Percentiles rank a stretch among this genome's conserved stretches.
phyloP scores from a whole-genome alignment of 306 rosid genomes.

The Ochetophila trinervis region DNA sequence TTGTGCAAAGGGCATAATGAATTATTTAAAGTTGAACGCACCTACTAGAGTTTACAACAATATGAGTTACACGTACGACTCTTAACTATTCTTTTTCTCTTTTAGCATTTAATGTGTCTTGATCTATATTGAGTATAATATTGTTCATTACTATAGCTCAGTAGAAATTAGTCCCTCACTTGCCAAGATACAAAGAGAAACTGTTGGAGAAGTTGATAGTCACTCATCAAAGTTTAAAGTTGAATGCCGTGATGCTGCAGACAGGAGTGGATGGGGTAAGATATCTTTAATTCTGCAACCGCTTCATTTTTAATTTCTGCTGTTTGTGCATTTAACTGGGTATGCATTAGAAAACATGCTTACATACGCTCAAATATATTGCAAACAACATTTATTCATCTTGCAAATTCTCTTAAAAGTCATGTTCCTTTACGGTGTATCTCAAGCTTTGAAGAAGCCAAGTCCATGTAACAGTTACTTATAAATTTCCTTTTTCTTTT shows the following conservation, averaged over 20 bases:
- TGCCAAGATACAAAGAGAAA: conserved; percentile 82
- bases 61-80: conserved; percentile 83
- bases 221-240: conserved; percentile 80
- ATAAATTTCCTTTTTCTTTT: neutral
- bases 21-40: conserved; percentile 94
- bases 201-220: conserved; percentile 72
- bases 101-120: neutral
- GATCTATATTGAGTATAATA: conserved; percentile 13
- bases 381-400: neutral
- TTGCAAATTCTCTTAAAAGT: neutral
- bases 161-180: conserved; percentile 93
- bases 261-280: conserved; percentile 87
- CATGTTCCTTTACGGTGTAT: neutral
- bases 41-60: conserved; percentile 82
- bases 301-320: neutral
- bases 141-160: conserved; percentile 58
- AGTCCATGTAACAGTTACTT: neutral
- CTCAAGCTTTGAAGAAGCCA: neutral
- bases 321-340: neutral
- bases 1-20: conserved; percentile 97
- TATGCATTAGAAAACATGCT: neutral
- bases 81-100: conserved; percentile 4
- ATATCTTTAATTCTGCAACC: conserved; percentile 8
- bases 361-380: neutral
- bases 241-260: conserved; percentile 87